These are phyloP conservation scores for Hirschfeldia incana DNA, from an alignment of 345 rosid genomes.

Conservation along the genomic window DNA sequence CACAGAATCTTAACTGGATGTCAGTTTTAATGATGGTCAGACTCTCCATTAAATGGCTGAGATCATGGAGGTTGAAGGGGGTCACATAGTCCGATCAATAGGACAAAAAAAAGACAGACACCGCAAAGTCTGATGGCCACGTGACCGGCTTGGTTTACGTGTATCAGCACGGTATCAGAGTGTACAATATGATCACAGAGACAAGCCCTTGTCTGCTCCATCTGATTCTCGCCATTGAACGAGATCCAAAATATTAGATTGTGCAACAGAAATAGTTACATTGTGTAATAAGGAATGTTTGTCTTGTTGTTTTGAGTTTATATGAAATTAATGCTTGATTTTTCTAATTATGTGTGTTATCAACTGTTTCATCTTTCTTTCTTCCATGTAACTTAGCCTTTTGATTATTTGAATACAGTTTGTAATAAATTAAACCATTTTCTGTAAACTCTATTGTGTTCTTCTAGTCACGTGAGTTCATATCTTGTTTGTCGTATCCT, in stretches of 20 bases:
- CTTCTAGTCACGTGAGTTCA: neutral
- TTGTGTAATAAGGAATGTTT: neutral
- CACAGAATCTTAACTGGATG: neutral
- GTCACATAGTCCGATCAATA: too few species aligned
- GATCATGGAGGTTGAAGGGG: too few species aligned
- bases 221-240: slow-evolving; percentile 32
- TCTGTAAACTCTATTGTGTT: slow-evolving; percentile 7
- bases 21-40: too few species aligned
- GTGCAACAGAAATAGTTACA: neutral
- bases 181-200: slow-evolving; percentile 4
- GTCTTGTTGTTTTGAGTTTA: neutral
- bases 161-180: neutral
- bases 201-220: slow-evolving; percentile 28
- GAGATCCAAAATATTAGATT: neutral
- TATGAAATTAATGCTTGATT: neutral
- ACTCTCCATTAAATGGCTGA: too few species aligned
- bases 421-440: slow-evolving; percentile 7
- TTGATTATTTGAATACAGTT: slow-evolving; percentile 2
- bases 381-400: neutral
- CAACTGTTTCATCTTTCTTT: neutral
- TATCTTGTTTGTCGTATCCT: slow-evolving; percentile 24
- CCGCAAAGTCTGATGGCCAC: too few species aligned
- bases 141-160: too few species aligned
- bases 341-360: neutral
- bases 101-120: too few species aligned